Evolutionary conservation across 176 grass and related monocot species (phyloP), one percentile per base, ranked within the genome.

Genomic region (Echinochloa phyllopogon): DNA sequence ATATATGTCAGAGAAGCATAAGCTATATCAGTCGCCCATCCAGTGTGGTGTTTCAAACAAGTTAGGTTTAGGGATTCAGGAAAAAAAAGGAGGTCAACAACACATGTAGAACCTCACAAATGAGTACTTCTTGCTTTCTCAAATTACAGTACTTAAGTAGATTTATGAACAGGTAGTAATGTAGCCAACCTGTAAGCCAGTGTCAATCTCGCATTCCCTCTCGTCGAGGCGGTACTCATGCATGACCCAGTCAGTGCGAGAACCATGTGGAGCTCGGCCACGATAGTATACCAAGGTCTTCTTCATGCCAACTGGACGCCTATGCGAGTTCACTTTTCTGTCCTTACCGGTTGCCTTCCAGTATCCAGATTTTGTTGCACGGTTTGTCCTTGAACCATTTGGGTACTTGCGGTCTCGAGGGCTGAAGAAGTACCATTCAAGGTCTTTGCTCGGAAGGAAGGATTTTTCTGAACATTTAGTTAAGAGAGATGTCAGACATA

Each of bases 351-450:
- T 99, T 47, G 97, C 97, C 90, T 99, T 99, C 97, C 97, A 99
- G 86, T 99, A 99, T 4, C 94, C 97, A 7, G 94, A 92, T 81
- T 92, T 91, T 0, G 97, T 99, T 25, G 97, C 97, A 41, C 97
- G 94, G 88, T 99, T 99, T 41, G 97, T 99, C 83, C 97, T 92
- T 6, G 97, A 96, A 11, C 97, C 97, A 21, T 99, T 99, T 0
- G 97, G 97, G 53, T 99, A 99, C 84, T 99, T 99, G 17, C 97
- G 92, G 81, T 99, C 97, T 43, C 97, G 85, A n/a, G 97, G 97
- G 85, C 97, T 96, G 83, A 99, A 99, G 97, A 99, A 99, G 82
- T 96, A 99, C 97, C 97, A 99, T 86, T 99, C 97, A 2, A 99
- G 97, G 77, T 99, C 97, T 86, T 96, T 99, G 91, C 97, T 94